These are phyloP conservation scores for Annulohypoxylon moriforme DNA, from an alignment of 495 filamentous ascomycete genomes.

Conservation along the genomic window DNA sequence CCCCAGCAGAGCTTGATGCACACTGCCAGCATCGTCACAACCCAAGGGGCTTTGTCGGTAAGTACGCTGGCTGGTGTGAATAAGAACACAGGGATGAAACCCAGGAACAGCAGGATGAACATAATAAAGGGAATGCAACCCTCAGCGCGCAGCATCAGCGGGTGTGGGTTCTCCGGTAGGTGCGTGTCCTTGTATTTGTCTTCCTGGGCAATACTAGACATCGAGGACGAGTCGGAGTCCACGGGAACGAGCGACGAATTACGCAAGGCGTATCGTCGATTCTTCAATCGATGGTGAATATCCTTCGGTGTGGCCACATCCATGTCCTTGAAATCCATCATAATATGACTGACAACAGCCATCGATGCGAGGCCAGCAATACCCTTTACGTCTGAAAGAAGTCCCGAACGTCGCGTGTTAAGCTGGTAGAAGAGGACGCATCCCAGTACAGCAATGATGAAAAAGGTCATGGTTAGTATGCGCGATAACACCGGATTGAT, in stretches of 20 bases:
- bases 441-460: constrained; percentile 67
- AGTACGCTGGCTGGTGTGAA: constrained; percentile 66
- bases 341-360: constrained; percentile 76
- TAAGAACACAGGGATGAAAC: constrained; percentile 66
- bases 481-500: constrained; percentile 71
- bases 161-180: constrained; percentile 70
- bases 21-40: constrained; percentile 70
- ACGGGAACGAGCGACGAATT: constrained; percentile 72
- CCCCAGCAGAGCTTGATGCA: constrained; percentile 74
- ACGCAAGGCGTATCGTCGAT: constrained; percentile 73
- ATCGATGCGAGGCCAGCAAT: constrained; percentile 80
- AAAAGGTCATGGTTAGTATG: constrained; percentile 62
- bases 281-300: constrained; percentile 72
- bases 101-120: constrained; percentile 67
- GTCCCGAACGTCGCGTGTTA: constrained; percentile 68
- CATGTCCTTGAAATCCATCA: constrained; percentile 78
- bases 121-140: constrained; percentile 70
- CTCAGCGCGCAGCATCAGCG: constrained; percentile 71
- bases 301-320: constrained; percentile 71
- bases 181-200: constrained; percentile 54
- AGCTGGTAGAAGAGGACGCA: constrained; percentile 68
- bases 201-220: constrained; percentile 45
- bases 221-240: constrained; percentile 41
- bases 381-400: constrained; percentile 75
- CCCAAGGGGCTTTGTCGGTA: constrained; percentile 70